Base-by-base conservation (phyloP, 768 basidiomycete genomes). In the Hebeloma cylindrosporum region DNA sequence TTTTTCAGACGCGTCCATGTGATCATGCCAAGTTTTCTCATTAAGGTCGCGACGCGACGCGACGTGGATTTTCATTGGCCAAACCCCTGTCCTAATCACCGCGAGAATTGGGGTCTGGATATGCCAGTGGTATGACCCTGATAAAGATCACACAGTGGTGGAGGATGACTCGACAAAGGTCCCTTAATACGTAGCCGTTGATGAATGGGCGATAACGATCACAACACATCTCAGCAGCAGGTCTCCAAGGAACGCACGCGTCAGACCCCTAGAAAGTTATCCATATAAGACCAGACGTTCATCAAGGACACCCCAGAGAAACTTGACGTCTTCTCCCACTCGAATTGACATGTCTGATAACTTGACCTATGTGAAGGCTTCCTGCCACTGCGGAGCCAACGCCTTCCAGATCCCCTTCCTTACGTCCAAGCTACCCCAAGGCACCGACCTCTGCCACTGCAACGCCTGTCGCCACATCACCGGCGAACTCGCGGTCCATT, bases 321-420 rank as follows among this genome's bases (percentile, higher is more conserved):
- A 23, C 1, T 17, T 16, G 22, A 40, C n/a, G 38, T 25, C 36
- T 23, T 25, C 7, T 8, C 22, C 36, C 23, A 40, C 1, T 31
- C 13, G 27, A 23, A n/a, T 22, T 22, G 14, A 18, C 38, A 6
- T 25, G 38, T 34, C 25, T 47, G n/a, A 28, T 37, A 32, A 51
- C 11, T 38, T 37, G 17, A 65, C 62, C 6, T 52, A 55, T 41
- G 39, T 62, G 21, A 59, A 56, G 37, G 61, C 61, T 10, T 43
- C 45, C 10, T 66, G 65, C 54, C 60, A 63, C 28, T 66, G 65
- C 40, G 51, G 56, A 4, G 44, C 47, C 29, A 64, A 62, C 34
- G 28, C 26, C 4, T 62, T 63, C 47, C 54, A 54, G 21, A 47
- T 62, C 17, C 47, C 52, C 2, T 60, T 63, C 37, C 10, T 25